Evolutionary conservation across 2,329 filamentous ascomycete genomes (phyloP), one percentile per base, ranked within the genome.

Genomic region (Dryadomyces quercus-mongolicae): DNA sequence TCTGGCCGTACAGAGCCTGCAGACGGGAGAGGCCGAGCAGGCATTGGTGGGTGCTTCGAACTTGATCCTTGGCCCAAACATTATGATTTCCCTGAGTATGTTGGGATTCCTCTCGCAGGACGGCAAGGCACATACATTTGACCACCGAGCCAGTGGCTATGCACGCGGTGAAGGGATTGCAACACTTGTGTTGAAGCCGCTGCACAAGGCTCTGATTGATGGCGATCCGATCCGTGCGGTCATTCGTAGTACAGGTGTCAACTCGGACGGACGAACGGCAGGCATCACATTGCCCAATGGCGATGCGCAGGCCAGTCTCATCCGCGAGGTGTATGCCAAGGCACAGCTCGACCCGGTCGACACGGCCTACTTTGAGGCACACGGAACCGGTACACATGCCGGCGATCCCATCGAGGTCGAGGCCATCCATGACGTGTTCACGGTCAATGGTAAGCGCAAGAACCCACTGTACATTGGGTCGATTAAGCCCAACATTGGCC

Each of bases 161-260:
- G 70, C 64, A 0, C 67, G 74, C n/a, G 74, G 73, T 4, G 76
- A 80, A 59, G 75, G 74, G 3, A 62, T 70, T n/a, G 70, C 63
- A 0, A 62, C 65, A 9, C 51, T 78, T 4, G 52, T 75, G 1
- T 57, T 80, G 2, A 77, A 77, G 62, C 65, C 63, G 0, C 61
- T 78, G 0, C 36, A 55, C 5, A 18, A 48, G 2, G 66, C 67
- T 0, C 66, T 72, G 44, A 70, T 66, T 1, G 57, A 70, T 50
- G 72, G 71, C 9, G 57, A 75, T 15, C 58, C 54, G 44, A 56
- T 65, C 16, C 60, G 49, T 62, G 69, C 53, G 67, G 70, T 51
- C 68, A 53, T 61, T 21, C 59, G 59, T 12, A 57, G 57, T 48
- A 56, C 59, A 2, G 57, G 54, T n/a, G 43, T 56, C 45, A 61